A percentile compares a stretch with the other conserved stretches of the same genome.
These are phyloP conservation scores for Trichosphaerium sp. DNA, from an alignment of 78 protist species.

Conservation along the genomic window DNA sequence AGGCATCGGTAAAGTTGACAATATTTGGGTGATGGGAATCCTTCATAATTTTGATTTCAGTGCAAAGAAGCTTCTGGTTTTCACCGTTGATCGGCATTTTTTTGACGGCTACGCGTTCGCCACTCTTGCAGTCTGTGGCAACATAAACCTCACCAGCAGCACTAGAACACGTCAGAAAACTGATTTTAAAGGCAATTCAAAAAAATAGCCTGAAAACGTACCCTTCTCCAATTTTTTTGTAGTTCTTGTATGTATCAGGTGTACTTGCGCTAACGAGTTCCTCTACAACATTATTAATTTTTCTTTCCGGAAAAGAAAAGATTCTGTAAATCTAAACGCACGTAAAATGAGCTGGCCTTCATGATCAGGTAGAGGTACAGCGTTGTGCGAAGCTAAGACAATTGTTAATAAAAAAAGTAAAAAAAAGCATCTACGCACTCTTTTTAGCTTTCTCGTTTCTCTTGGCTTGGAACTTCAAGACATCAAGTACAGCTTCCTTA, in stretches of 20 bases:
- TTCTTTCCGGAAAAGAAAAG: neutral
- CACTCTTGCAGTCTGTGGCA: constrained; percentile 17
- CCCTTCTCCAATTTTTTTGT: constrained; percentile 62
- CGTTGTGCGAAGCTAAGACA: neutral
- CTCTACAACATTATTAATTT: constrained; percentile 2
- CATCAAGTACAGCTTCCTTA: constrained; percentile 27
- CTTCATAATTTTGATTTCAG: constrained; percentile 61
- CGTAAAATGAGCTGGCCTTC: too few relatives aligned
- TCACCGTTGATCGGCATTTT: constrained; percentile 54
- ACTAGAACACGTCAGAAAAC: neutral
- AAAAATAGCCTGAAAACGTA: neutral
- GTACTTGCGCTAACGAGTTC: constrained; percentile 43
- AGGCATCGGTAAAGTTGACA: constrained; percentile 45
- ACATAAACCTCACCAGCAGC: constrained; percentile 69
- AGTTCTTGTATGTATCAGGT: constrained; percentile 27
- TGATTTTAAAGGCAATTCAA: neutral
- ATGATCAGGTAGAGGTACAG: constrained; percentile 32
- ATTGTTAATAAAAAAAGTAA: neutral
- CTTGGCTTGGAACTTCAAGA: constrained; percentile 18
- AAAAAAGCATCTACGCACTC: neutral
- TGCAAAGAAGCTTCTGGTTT: constrained; percentile 39
- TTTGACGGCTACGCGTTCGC: constrained; percentile 49
- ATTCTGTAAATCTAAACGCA: too few relatives aligned
- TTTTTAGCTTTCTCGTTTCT: neutral
- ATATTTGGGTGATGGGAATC: constrained; percentile 44